phyloP scores from a whole-genome alignment of 305 asterid genomes.

The Ilex paraguariensis region DNA sequence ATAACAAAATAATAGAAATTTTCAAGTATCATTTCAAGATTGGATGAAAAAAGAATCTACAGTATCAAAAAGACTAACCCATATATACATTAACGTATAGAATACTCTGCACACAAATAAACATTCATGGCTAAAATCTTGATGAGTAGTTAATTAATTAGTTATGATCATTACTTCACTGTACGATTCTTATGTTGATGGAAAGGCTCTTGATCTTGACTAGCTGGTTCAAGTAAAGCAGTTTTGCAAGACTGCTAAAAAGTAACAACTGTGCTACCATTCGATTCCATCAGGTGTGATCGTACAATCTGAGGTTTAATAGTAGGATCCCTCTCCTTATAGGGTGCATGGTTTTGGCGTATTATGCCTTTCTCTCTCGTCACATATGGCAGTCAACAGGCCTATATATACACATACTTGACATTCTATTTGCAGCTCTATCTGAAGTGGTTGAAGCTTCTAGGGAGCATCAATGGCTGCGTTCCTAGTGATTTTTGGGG shows the following conservation, averaged over 20 bases:
- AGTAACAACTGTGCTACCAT: too few species aligned
- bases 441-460: constrained; percentile 35
- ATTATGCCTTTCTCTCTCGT: constrained; percentile 44
- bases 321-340: constrained; percentile 31
- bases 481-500: constrained; percentile 43
- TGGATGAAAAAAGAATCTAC: too few species aligned
- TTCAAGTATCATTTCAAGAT: too few species aligned
- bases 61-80: too few species aligned
- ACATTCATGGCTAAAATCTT: constrained; percentile 2
- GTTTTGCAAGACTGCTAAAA: too few species aligned
- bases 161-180: too few species aligned
- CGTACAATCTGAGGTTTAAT: constrained; percentile 35
- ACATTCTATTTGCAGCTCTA: constrained; percentile 44
- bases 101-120: background rate
- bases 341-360: constrained; percentile 63
- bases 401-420: constrained; percentile 84
- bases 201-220: constrained; percentile 8
- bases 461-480: constrained; percentile 62
- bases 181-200: constrained; percentile 3
- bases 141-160: too few species aligned
- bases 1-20: too few species aligned
- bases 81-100: too few species aligned
- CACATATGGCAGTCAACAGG: constrained; percentile 27
- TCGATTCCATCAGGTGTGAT: too few species aligned
- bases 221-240: constrained; percentile 4